A percentile compares a stretch with the other conserved stretches of the same genome.
Conservation (phyloP, 2,329 filamentous ascomycete genomes). For the Truncatella angustata region DNA sequence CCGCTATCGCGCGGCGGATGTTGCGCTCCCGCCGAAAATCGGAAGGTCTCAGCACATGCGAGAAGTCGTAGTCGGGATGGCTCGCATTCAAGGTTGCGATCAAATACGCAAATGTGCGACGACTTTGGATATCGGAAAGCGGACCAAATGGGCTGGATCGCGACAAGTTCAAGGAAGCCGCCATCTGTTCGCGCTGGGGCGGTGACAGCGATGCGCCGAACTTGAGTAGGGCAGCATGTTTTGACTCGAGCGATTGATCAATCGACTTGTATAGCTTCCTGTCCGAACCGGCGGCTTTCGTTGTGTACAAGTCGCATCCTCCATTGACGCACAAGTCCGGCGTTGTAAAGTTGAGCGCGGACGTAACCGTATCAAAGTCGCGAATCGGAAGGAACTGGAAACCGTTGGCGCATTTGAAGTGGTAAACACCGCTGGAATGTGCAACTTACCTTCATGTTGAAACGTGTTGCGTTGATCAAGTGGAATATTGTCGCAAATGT, state of each 20-base stretch:
- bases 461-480: neutral
- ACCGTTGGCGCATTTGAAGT: slow-evolving; percentile 4
- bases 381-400: slow-evolving; percentile 82
- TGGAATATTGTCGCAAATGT: neutral
- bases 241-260: slow-evolving; percentile 83
- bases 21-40: slow-evolving; percentile 88
- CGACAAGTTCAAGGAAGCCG: slow-evolving; percentile 69
- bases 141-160: slow-evolving; percentile 90
- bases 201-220: slow-evolving; percentile 86
- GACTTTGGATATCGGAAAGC: slow-evolving; percentile 81
- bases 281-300: slow-evolving; percentile 90
- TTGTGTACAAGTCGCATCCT: slow-evolving; percentile 95
- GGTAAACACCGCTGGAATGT: too few species aligned
- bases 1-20: slow-evolving; percentile 78
- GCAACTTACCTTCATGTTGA: slow-evolving; percentile 15
- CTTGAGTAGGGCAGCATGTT: slow-evolving; percentile 84
- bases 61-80: slow-evolving; percentile 96
- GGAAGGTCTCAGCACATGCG: slow-evolving; percentile 79
- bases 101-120: slow-evolving; percentile 90
- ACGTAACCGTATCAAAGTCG: slow-evolving; percentile 88
- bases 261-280: slow-evolving; percentile 98
- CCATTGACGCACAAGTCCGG: slow-evolving; percentile 89
- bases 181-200: slow-evolving; percentile 70
- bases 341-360: slow-evolving; percentile 93
- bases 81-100: slow-evolving; percentile 96